A percentile compares a stretch with the other conserved stretches of the same genome.
These are phyloP conservation scores for Novymonas esmeraldas DNA, from an alignment of 208 protist genomes.

Conservation along the genomic window DNA sequence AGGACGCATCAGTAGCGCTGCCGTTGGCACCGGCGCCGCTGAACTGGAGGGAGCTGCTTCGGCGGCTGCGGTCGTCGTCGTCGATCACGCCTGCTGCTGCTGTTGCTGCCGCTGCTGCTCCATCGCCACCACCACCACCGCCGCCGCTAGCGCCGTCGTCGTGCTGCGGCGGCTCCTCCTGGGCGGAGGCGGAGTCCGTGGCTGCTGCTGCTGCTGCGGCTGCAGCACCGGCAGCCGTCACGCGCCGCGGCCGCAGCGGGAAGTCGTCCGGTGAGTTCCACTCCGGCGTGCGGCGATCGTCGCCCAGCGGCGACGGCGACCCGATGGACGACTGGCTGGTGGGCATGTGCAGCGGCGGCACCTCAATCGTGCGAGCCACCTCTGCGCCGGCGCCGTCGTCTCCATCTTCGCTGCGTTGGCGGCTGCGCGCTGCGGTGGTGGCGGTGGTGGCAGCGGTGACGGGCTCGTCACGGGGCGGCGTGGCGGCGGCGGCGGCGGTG, in stretches of 20 bases:
- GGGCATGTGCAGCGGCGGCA: constrained; percentile 23
- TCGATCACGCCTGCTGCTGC: constrained; percentile 17
- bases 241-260: constrained; percentile 14
- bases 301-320: constrained; percentile 11
- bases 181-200: not conserved
- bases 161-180: not conserved
- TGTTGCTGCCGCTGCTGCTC: not conserved
- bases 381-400: not conserved
- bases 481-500: not conserved
- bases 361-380: constrained; percentile 14
- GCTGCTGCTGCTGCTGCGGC: not conserved
- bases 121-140: not conserved
- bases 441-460: constrained; percentile 5
- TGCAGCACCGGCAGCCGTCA: not conserved
- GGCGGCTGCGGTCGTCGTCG: constrained; percentile 19
- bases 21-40: not conserved
- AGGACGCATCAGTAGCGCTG: not conserved
- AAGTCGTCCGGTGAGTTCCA: constrained; percentile 27
- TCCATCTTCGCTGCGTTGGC: constrained; percentile 1
- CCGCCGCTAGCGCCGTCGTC: not conserved
- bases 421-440: not conserved
- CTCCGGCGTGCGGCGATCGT: constrained; percentile 8
- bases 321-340: not conserved
- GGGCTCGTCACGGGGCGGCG: not conserved
- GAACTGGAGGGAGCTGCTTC: constrained; percentile 14